phyloP scores from a whole-genome alignment of 345 rosid genomes.

The Trapa bicornis region DNA sequence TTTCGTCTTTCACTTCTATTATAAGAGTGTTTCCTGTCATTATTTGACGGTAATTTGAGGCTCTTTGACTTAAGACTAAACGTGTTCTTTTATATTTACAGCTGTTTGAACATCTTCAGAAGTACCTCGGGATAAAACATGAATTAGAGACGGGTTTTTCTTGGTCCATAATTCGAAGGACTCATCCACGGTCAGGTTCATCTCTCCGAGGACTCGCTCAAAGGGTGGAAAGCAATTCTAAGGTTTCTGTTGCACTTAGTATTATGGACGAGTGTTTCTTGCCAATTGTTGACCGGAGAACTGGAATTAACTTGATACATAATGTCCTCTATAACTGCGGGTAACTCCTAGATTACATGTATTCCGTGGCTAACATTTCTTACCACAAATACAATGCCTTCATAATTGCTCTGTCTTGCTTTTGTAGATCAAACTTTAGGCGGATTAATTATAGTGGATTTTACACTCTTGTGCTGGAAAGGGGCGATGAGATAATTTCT shows the following conservation, averaged over 20 bases:
- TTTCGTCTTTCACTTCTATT: background rate
- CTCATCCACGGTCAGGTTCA: slow-evolving; percentile 37
- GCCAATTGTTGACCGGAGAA: slow-evolving; percentile 70
- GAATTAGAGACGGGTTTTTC: slow-evolving; percentile 76
- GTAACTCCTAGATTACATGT: slow-evolving; percentile 25
- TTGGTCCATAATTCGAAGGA: slow-evolving; percentile 65
- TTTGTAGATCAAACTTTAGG: slow-evolving; percentile 63
- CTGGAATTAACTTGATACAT: slow-evolving; percentile 64
- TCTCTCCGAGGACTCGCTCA: slow-evolving; percentile 31
- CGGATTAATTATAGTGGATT: slow-evolving; percentile 68
- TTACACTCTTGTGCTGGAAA: slow-evolving; percentile 67
- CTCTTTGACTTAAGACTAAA: background rate
- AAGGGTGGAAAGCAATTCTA: slow-evolving; percentile 63
- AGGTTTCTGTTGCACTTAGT: slow-evolving; percentile 59
- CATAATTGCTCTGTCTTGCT: slow-evolving; percentile 6
- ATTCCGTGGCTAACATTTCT: background rate
- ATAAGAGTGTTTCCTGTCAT: background rate
- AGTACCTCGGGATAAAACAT: slow-evolving; percentile 67
- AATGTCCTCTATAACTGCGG: slow-evolving; percentile 73
- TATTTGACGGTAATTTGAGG: background rate
- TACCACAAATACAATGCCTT: background rate
- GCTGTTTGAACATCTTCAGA: slow-evolving; percentile 61
- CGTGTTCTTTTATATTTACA: slow-evolving; percentile 34
- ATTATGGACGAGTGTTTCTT: slow-evolving; percentile 91
- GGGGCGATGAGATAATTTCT: slow-evolving; percentile 80